These are phyloP conservation scores for Pueraria montana DNA, from an alignment of 306 rosid species.

Conservation along the genomic window DNA sequence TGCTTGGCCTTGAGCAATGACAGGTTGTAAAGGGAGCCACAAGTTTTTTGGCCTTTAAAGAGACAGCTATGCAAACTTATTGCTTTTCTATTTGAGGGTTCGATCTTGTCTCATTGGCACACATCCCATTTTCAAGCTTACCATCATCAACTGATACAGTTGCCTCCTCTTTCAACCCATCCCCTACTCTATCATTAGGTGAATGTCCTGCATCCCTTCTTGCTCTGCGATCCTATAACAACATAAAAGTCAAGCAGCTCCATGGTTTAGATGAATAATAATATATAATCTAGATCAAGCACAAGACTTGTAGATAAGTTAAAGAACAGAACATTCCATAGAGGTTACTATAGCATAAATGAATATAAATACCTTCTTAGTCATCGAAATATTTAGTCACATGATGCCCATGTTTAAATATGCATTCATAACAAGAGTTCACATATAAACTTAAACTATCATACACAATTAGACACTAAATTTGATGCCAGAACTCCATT, in stretches of 20 bases:
- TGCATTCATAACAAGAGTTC: not conserved
- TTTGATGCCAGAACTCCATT: slow-evolving; percentile 16
- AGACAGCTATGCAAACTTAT: slow-evolving; percentile 55
- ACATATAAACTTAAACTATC: slow-evolving; percentile 1
- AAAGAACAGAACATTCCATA: slow-evolving; percentile 8
- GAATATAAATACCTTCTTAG: not conserved
- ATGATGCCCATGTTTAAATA: not conserved
- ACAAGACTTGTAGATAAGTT: slow-evolving; percentile 10
- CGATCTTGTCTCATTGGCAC: slow-evolving; percentile 49
- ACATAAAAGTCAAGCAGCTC: slow-evolving; percentile 28
- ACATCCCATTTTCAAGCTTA: slow-evolving; percentile 47
- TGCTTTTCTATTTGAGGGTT: slow-evolving; percentile 48
- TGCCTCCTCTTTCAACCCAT: slow-evolving; percentile 54
- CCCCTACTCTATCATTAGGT: slow-evolving; percentile 50
- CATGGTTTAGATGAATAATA: slow-evolving; percentile 7
- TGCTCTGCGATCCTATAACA: slow-evolving; percentile 65
- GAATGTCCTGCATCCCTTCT: slow-evolving; percentile 56
- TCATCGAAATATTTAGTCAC: slow-evolving; percentile 13
- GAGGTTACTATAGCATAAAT: slow-evolving; percentile 6
- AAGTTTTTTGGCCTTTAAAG: slow-evolving; percentile 27
- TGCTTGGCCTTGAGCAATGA: slow-evolving; percentile 47
- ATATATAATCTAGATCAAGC: slow-evolving; percentile 27
- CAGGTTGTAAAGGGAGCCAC: slow-evolving; percentile 57
- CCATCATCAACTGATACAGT: slow-evolving; percentile 46
- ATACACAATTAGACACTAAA: slow-evolving; percentile 25